Evolutionary conservation across 23 red algal species (phyloP).

Genomic region (Agarophyton chilense): DNA sequence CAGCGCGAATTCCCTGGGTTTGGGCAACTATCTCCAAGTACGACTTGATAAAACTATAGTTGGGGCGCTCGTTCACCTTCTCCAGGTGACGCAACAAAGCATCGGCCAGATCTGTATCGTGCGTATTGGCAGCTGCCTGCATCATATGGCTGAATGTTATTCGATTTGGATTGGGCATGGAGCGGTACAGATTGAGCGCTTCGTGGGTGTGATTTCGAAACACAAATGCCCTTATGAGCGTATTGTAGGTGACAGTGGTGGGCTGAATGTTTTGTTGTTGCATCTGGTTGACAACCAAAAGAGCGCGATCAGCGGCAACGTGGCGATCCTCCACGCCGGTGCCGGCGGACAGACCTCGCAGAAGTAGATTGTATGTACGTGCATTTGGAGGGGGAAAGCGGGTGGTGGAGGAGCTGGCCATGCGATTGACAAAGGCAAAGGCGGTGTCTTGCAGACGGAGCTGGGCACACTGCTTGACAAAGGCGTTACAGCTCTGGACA

Average conservation of each 20-base stretch:
- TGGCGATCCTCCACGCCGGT: slow-evolving; percentile 33
- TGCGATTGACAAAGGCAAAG: slow-evolving; percentile 41
- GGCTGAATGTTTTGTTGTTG: slow-evolving; percentile 41
- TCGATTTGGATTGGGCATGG: slow-evolving; percentile 33
- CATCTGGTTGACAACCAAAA: slow-evolving; percentile 46
- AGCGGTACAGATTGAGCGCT: slow-evolving; percentile 56
- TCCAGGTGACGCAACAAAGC: slow-evolving; percentile 1
- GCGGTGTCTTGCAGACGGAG: slow-evolving; percentile 52
- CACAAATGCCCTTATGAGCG: slow-evolving; percentile 40
- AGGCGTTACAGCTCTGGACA: slow-evolving; percentile 47
- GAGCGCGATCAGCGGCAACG: slow-evolving; percentile 50
- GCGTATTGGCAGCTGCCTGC: slow-evolving; percentile 54
- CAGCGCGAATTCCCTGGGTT: slow-evolving; percentile 9
- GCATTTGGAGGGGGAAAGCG: slow-evolving; percentile 39
- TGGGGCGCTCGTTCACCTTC: slow-evolving; percentile 42
- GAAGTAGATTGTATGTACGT: slow-evolving; percentile 56
- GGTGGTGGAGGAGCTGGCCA: slow-evolving; percentile 9
- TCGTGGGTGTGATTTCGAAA: slow-evolving; percentile 32
- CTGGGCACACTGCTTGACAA: slow-evolving; percentile 54
- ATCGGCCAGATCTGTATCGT: slow-evolving; percentile 25
- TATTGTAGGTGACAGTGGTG: slow-evolving; percentile 59
- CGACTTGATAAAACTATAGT: slow-evolving; percentile 61
- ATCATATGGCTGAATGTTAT: slow-evolving; percentile 69
- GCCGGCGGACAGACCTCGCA: slow-evolving; percentile 46
- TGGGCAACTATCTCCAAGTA: slow-evolving; percentile 46